phyloP scores from a whole-genome alignment of 73 alveolate genomes.

The Tetrahymena thermophila region DNA sequence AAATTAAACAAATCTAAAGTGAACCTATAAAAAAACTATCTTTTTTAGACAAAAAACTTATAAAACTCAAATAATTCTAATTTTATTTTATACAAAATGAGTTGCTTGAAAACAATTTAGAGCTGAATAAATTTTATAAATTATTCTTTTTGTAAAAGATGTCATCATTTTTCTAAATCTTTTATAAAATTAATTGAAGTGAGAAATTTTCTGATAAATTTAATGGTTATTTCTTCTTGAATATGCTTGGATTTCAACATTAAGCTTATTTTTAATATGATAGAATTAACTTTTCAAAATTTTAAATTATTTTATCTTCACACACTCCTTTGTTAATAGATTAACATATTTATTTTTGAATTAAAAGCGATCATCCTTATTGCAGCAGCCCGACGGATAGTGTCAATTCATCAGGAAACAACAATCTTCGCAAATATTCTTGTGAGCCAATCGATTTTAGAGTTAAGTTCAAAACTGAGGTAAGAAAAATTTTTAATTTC shows the following conservation, averaged over 20 bases:
- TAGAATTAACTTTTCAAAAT: not conserved
- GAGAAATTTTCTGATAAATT: too few relatives aligned
- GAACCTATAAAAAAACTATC: not conserved
- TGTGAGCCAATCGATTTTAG: not conserved
- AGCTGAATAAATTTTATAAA: too few relatives aligned
- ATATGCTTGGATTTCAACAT: too few relatives aligned
- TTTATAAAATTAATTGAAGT: too few relatives aligned
- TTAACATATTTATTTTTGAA: not conserved
- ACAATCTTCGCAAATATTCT: not conserved
- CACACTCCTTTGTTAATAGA: not conserved
- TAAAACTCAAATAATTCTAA: not conserved
- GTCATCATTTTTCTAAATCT: too few relatives aligned
- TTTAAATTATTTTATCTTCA: too few relatives aligned
- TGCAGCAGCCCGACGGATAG: not conserved
- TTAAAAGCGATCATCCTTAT: not conserved
- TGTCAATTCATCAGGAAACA: not conserved
- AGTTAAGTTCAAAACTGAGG: not conserved
- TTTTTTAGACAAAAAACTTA: not conserved
- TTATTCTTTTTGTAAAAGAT: too few relatives aligned
- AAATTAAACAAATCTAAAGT: too few relatives aligned
- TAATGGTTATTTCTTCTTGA: too few relatives aligned
- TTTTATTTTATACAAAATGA: not conserved
- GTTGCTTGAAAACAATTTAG: too few relatives aligned
- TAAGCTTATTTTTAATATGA: too few relatives aligned
- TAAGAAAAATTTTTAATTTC: not conserved